phyloP scores from a whole-genome alignment of 495 filamentous ascomycete genomes.

The Penicillium chermesinum region DNA sequence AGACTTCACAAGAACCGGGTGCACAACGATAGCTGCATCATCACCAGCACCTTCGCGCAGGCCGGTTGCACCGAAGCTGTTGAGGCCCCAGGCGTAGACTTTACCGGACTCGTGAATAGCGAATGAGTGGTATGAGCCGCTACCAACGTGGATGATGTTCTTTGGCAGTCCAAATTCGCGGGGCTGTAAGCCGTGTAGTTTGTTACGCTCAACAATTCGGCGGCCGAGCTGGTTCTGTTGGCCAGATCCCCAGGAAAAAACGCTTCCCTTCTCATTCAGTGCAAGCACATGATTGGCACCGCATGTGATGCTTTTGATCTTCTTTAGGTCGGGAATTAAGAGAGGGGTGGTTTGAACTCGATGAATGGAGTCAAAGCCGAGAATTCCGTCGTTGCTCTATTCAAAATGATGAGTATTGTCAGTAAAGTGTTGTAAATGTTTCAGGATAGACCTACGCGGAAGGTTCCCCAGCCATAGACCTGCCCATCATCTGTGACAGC shows the following conservation, averaged over 20 bases:
- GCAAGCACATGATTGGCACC: slow-evolving; percentile 62
- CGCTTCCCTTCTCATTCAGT: slow-evolving; percentile 48
- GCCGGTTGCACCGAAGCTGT: slow-evolving; percentile 80
- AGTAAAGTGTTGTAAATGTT: neutral
- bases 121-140: slow-evolving; percentile 58
- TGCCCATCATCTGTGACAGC: slow-evolving; percentile 60
- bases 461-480: slow-evolving; percentile 71
- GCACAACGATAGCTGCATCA: slow-evolving; percentile 52
- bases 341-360: slow-evolving; percentile 45
- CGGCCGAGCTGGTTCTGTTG: slow-evolving; percentile 62
- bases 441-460: slow-evolving; percentile 47
- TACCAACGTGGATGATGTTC: slow-evolving; percentile 49
- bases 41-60: slow-evolving; percentile 64
- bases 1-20: slow-evolving; percentile 54
- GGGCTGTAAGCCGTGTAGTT: slow-evolving; percentile 57
- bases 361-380: slow-evolving; percentile 46
- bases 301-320: slow-evolving; percentile 51
- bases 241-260: slow-evolving; percentile 60
- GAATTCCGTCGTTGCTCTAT: slow-evolving; percentile 53
- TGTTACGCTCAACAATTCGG: slow-evolving; percentile 53
- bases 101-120: slow-evolving; percentile 66
- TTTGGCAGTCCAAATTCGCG: slow-evolving; percentile 63
- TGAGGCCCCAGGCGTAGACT: slow-evolving; percentile 81
- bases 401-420: slow-evolving; percentile 14
- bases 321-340: slow-evolving; percentile 48